These are phyloP conservation scores for Rhynchospora pubera DNA, from an alignment of 176 grass and related monocot species.

Conservation along the genomic window DNA sequence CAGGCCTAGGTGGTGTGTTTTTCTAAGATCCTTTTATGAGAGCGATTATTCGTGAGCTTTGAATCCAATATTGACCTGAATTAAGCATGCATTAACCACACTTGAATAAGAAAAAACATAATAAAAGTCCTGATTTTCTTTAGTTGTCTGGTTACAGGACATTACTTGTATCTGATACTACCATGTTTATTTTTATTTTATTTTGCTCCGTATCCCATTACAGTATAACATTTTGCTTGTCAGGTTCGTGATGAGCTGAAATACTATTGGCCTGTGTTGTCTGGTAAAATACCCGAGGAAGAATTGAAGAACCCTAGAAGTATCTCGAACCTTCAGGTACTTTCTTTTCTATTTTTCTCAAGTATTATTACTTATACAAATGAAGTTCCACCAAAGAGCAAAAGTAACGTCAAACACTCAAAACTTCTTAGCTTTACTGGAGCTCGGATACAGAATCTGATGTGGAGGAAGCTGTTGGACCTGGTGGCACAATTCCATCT, in stretches of 20 bases:
- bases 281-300: constrained; percentile 47
- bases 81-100: neutral
- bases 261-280: constrained; percentile 66
- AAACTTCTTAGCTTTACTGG: constrained; percentile 32
- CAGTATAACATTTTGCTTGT: constrained; percentile 4
- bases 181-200: neutral
- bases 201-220: neutral
- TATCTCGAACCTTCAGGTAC: constrained; percentile 39
- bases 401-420: neutral
- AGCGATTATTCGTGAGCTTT: neutral
- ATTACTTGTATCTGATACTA: constrained; percentile 1
- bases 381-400: neutral
- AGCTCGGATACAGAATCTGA: constrained; percentile 60
- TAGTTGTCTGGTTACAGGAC: neutral
- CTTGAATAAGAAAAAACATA: neutral
- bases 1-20: too few species aligned
- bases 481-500: constrained; percentile 24
- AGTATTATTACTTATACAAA: constrained; percentile 3
- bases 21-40: neutral
- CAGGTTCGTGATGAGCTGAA: constrained; percentile 92
- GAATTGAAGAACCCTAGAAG: constrained; percentile 30
- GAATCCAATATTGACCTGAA: neutral
- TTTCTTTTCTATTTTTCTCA: constrained; percentile 24
- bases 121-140: neutral
- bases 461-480: constrained; percentile 35